Conservation (phyloP, 2,329 filamentous ascomycete species). For the Epichloe sp. region DNA sequence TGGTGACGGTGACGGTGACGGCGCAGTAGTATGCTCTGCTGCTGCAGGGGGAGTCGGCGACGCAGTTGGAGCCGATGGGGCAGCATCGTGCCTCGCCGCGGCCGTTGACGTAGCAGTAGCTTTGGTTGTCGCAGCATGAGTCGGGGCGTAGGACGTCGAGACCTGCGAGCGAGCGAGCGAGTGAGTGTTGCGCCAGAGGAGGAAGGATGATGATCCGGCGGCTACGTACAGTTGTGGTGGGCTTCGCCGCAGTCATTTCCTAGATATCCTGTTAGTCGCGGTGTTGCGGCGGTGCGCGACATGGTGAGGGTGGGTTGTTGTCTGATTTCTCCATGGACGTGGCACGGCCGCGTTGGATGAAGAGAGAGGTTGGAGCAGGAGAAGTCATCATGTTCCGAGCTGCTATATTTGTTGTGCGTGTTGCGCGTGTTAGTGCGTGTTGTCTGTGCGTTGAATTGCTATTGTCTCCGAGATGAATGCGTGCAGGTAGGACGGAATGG, state of each 20-base stretch:
- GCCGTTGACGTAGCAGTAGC: slow-evolving; percentile 32
- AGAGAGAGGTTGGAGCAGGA: too few relatives aligned
- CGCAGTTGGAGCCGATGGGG: slow-evolving; percentile 28
- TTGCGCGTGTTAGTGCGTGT: neutral
- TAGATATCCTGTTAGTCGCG: slow-evolving; percentile 1
- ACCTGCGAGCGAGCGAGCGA: slow-evolving; percentile 16
- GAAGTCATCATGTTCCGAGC: too few relatives aligned
- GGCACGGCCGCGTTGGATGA: too few relatives aligned
- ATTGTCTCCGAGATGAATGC: neutral
- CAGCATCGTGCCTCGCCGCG: slow-evolving; percentile 26
- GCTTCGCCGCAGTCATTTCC: slow-evolving; percentile 13
- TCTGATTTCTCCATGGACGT: too few relatives aligned
- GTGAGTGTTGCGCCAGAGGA: neutral
- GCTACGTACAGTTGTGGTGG: slow-evolving; percentile 18
- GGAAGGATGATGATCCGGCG: neutral
- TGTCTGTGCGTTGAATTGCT: slow-evolving; percentile 1
- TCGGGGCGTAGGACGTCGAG: slow-evolving; percentile 26
- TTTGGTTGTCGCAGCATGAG: slow-evolving; percentile 29
- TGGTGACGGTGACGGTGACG: slow-evolving; percentile 15
- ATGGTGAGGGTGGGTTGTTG: neutral
- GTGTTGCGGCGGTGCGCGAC: neutral
- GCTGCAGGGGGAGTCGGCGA: slow-evolving; percentile 21
- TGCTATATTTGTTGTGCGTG: too few relatives aligned
- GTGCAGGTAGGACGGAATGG: too few relatives aligned
- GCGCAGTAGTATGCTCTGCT: slow-evolving; percentile 22